Conservation (phyloP, 805 yeast genomes). For the Kazachstania kunashirensis region DNA sequence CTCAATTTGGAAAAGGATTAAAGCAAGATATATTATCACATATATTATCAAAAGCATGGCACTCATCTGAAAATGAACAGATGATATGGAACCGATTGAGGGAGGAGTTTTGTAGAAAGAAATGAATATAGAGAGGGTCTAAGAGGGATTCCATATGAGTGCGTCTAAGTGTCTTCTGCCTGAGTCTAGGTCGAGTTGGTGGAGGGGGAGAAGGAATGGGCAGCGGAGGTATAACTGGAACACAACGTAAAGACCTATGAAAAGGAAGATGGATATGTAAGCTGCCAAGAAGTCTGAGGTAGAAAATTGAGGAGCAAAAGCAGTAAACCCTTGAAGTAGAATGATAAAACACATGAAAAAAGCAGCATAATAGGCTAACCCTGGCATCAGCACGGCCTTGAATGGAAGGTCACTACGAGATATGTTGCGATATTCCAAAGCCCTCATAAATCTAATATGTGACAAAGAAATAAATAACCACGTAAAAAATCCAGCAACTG, state of each 20-base stretch:
- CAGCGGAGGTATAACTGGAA: constrained; percentile 3
- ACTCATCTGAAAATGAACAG: constrained; percentile 6
- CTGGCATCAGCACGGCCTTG: constrained; percentile 66
- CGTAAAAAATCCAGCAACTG: constrained; percentile 64
- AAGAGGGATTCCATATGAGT: constrained; percentile 1
- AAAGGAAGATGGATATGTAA: constrained; percentile 59
- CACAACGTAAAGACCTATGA: constrained; percentile 16
- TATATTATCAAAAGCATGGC: constrained; percentile 17
- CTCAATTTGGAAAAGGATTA: constrained; percentile 17
- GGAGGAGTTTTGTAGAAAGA: constrained; percentile 3
- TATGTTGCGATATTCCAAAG: constrained; percentile 52
- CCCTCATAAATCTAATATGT: constrained; percentile 62
- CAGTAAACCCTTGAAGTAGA: constrained; percentile 62
- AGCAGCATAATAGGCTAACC: constrained; percentile 52
- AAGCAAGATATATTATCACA: constrained; percentile 16
- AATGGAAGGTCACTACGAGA: constrained; percentile 62
- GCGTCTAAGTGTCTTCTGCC: constrained; percentile 3
- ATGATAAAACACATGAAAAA: constrained; percentile 45
- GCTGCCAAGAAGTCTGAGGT: constrained; percentile 57
- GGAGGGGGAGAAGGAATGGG: constrained; percentile 1
- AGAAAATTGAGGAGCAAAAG: constrained; percentile 44
- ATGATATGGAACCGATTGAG: constrained; percentile 2
- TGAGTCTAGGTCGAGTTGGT: constrained; percentile 2
- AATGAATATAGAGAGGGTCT: constrained; percentile 3
- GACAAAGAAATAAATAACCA: constrained; percentile 60